These are phyloP conservation scores for Suillus weaverae DNA, from an alignment of 768 basidiomycete genomes.

Conservation along the genomic window DNA sequence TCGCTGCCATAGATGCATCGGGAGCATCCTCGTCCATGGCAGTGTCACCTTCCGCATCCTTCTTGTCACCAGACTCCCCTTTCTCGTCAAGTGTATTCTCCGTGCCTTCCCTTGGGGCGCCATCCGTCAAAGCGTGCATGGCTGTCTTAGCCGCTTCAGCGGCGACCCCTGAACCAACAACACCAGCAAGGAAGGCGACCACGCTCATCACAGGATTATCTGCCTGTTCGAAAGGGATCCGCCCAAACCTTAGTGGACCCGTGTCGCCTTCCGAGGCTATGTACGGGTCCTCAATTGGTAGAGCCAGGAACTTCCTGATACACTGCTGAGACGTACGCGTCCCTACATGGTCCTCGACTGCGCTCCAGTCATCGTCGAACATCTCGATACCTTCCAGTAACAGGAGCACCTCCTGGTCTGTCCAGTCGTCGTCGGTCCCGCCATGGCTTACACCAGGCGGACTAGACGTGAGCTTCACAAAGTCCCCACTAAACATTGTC, in stretches of 20 bases:
- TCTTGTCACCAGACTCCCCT: conserved; percentile 22
- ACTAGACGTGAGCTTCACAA: conserved; percentile 73
- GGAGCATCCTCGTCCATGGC: conserved; percentile 35
- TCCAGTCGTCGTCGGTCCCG: conserved; percentile 72
- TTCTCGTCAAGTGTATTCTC: conserved; percentile 36
- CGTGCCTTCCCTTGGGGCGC: conserved; percentile 40
- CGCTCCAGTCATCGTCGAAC: conserved; percentile 96
- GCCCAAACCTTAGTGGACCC: conserved; percentile 71
- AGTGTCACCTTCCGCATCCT: conserved; percentile 45
- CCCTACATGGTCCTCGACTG: conserved; percentile 90
- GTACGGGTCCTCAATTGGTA: conserved; percentile 97
- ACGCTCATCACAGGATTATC: conserved; percentile 99
- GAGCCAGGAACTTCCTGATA: conserved; percentile 89
- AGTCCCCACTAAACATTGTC: conserved; percentile 95
- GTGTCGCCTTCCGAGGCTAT: conserved; percentile 73
- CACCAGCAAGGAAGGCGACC: conserved; percentile 93
- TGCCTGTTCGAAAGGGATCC: conserved; percentile 89
- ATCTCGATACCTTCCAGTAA: conserved; percentile 97
- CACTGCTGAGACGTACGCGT: conserved; percentile 93
- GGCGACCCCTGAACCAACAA: conserved; percentile 86
- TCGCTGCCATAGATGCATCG: conserved; percentile 12
- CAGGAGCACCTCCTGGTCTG: conserved; percentile 84
- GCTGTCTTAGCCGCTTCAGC: conserved; percentile 93
- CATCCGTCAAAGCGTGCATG: conserved; percentile 75
- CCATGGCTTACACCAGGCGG: conserved; percentile 35